phyloP scores from a whole-genome alignment of 441 rosid species.

The Adansonia gregorii region DNA sequence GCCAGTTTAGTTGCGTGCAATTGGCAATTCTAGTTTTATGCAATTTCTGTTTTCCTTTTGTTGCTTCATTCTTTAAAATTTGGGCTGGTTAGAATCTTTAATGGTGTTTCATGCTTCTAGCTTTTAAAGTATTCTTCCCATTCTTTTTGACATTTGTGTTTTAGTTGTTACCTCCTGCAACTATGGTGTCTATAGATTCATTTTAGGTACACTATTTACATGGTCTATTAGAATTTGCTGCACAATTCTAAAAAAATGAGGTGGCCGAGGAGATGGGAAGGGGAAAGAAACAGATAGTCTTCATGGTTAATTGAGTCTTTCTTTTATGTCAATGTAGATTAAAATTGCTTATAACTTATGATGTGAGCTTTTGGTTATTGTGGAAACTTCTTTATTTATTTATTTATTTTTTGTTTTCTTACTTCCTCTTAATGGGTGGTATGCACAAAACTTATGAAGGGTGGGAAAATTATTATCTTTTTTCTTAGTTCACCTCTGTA shows the following conservation, averaged over 20 bases:
- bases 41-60: not conserved
- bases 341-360: not conserved
- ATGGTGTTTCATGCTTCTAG: constrained; percentile 4
- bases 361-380: constrained; percentile 9
- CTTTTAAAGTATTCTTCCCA: not conserved
- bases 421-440: not conserved
- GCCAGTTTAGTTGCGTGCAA: not conserved
- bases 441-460: not conserved
- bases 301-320: not conserved
- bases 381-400: constrained; percentile 12
- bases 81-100: not conserved
- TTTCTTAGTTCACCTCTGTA: not conserved
- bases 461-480: constrained; percentile 6
- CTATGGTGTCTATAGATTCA: not conserved
- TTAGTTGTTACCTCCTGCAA: constrained; percentile 1
- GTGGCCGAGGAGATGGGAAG: not conserved
- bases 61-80: not conserved
- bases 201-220: not conserved
- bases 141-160: constrained; percentile 1
- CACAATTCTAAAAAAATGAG: not conserved
- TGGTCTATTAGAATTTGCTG: constrained; percentile 4
- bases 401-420: not conserved
- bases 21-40: constrained; percentile 1
- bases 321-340: not conserved
- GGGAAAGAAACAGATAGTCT: not conserved